Evolutionary conservation across 2,329 filamentous ascomycete species (phyloP), one percentile per base, ranked within the genome.

Genomic region (Colletotrichum orbiculare): DNA sequence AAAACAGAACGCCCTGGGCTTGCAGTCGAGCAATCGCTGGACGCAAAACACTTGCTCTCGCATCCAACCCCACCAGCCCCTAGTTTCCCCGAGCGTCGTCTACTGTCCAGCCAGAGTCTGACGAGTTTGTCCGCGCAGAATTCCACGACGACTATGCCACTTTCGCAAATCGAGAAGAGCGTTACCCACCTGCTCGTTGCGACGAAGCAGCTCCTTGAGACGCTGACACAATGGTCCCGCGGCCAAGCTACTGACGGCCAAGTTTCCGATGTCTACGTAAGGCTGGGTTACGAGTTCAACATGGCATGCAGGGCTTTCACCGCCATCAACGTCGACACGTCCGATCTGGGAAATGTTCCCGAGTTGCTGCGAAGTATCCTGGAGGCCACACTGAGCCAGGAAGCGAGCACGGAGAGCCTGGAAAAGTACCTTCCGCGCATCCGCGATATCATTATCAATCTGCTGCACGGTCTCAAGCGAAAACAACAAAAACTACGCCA

Each of bases 121-220:
- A 67, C 49, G 46, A 67, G 35, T 2, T 25, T 25, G 64, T 56
- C 35, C 69, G 70, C n/a, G 13, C 25, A 68, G 67, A 67, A 67
- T 48, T 67, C 68, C 54, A 69, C 54, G 83, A 88, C 78, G 83
- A 92, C 83, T 84, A 93, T 87, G 73, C 86, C 86, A 71, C 86
- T 99, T 70, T 97, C 95, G 56, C 95, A 97, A 78, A 99, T 99
- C 79, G 96, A 99, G 82, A 98, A 97, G 83, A 97, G 94, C 76
- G 96, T 99, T 69, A 97, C 95, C 10, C 96, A 99, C 76, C 91
- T 99, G 48, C 89, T 99, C 41, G 95, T 99, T 70, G 96, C 96
- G 41, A 99, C 96, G 39, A 99, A 99, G 77, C 94, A 98, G 79
- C 89, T 99, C 2, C 90, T 99, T 67, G 96, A 99, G 82, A 99